Percentiles rank a stretch among this genome's conserved stretches.
Conservation (phyloP, 805 yeast species). For the Starmerella scarabaei region DNA sequence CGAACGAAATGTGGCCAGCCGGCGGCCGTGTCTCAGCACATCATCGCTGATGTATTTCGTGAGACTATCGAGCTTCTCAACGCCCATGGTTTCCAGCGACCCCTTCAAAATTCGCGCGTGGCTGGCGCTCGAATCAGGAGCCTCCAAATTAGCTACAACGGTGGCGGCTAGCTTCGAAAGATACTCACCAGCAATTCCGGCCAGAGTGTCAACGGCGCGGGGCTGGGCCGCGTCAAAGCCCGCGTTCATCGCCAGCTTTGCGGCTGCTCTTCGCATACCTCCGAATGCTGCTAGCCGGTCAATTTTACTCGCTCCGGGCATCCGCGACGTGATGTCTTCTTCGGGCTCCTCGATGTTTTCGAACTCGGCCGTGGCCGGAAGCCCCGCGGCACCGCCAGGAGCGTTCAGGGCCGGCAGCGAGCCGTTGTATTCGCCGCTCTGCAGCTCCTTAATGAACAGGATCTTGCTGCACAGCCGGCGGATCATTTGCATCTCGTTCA, state of each 20-base stretch:
- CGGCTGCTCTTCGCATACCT: slow-evolving; percentile 53
- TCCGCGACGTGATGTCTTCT: slow-evolving; percentile 68
- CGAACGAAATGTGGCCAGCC: slow-evolving; percentile 51
- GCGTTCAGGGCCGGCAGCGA: background rate
- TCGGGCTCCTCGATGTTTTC: slow-evolving; percentile 47
- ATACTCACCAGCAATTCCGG: slow-evolving; percentile 75
- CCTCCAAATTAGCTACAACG: slow-evolving; percentile 57
- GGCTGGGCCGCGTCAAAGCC: slow-evolving; percentile 82
- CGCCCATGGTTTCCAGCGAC: slow-evolving; percentile 73
- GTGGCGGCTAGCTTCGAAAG: slow-evolving; percentile 61
- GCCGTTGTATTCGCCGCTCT: slow-evolving; percentile 29
- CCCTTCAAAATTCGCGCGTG: slow-evolving; percentile 42
- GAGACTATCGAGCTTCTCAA: slow-evolving; percentile 52
- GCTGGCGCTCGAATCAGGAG: slow-evolving; percentile 28
- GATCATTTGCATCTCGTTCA: slow-evolving; percentile 72
- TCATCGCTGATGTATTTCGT: slow-evolving; percentile 64
- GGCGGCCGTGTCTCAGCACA: slow-evolving; percentile 51
- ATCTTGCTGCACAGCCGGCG: slow-evolving; percentile 81
- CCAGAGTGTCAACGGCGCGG: slow-evolving; percentile 60
- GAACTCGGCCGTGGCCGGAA: slow-evolving; percentile 6
- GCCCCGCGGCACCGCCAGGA: background rate
- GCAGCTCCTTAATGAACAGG: slow-evolving; percentile 78
- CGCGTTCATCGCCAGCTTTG: slow-evolving; percentile 75
- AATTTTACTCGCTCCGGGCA: slow-evolving; percentile 53
- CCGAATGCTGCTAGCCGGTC: slow-evolving; percentile 50